Evolutionary conservation across 176 grass and related monocot species (phyloP).

Genomic region (Echinochloa phyllopogon): DNA sequence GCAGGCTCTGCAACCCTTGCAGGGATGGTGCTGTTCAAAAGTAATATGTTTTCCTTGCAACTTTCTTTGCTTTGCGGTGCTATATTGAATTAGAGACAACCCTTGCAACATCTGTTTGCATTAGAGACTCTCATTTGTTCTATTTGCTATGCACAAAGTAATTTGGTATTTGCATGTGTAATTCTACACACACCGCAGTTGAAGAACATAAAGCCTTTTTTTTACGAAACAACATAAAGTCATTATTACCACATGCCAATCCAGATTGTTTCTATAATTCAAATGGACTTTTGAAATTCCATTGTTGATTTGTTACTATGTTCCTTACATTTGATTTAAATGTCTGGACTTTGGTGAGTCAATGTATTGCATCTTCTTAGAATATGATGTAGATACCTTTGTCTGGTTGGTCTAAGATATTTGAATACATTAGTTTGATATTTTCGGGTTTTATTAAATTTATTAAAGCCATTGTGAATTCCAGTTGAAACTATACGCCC

Average conservation of each 20-base stretch:
- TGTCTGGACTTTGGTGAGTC: not conserved
- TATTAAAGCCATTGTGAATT: not conserved
- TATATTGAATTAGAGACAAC: not conserved
- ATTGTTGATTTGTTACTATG: not conserved
- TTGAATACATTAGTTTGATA: not conserved
- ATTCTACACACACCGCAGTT: not conserved
- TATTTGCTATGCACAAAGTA: not conserved
- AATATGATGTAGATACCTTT: not conserved
- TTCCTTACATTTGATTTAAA: not conserved
- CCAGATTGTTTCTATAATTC: not conserved
- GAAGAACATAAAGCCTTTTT: not conserved
- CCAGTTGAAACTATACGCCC: conserved; percentile 12
- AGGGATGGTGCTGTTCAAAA: conserved; percentile 56
- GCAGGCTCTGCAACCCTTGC: conserved; percentile 41
- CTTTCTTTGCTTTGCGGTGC: not conserved
- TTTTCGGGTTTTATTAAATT: not conserved
- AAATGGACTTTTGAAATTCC: not conserved
- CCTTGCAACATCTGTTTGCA: not conserved
- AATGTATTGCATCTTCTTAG: conserved; percentile 11
- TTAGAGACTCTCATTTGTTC: not conserved
- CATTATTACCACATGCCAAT: not conserved
- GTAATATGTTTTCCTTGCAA: conserved; percentile 38
- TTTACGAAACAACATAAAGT: too few relatives aligned
- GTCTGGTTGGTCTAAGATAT: not conserved
- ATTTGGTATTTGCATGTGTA: not conserved